Evolutionary conservation across 2,329 filamentous ascomycete genomes (phyloP), one percentile per base, ranked within the genome.

Genomic region (Hansfordia pulvinata): DNA sequence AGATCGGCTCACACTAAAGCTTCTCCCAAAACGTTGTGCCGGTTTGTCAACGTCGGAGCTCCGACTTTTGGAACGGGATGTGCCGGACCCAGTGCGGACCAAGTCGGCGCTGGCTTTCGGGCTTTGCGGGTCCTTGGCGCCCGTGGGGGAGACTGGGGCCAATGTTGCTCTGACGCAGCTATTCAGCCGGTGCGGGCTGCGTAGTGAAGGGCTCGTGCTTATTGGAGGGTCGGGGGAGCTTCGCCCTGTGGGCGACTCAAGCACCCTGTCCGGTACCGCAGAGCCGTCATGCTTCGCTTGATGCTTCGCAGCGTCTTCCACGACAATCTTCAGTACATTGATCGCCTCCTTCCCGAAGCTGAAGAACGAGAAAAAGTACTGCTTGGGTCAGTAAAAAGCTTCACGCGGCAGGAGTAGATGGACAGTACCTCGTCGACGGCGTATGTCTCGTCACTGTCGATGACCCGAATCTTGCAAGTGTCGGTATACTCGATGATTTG

Each of bases 361-460:
- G 49, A 94, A 93, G 53, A 96, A 96, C 0, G 86, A 90, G 50
- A 98, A 96, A 49, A 92, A 96, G 49, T 96, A 94, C 74, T 86
- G 23, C 13, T 24, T 7, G n/a, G 3, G 29, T 54, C 27, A 55
- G 43, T 18, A 17, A 19, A 34, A 23, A 20, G 17, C 17, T 29
- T 19, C 15, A 31, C 12, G 26, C 3, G 17, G 19, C 10, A 16
- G 31, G 15, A 23, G 13, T 14, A 14, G 17, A n/a, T 5, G 3
- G 4, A 32, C 46, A 56, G 36, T 57, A 83, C 81, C 64, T 98
- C 90, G 42, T 98, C 90, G 36, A 96, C 82, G 3, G 86, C 86
- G 53, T 81, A 96, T 0, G 84, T 92, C 51, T 94, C 88, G 36
- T 90, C 83, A 36, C 85, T 92, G 44, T 94, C 86, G 30, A 96